Evolutionary conservation across 345 rosid species (phyloP).

Genomic region (Brassica incana): DNA sequence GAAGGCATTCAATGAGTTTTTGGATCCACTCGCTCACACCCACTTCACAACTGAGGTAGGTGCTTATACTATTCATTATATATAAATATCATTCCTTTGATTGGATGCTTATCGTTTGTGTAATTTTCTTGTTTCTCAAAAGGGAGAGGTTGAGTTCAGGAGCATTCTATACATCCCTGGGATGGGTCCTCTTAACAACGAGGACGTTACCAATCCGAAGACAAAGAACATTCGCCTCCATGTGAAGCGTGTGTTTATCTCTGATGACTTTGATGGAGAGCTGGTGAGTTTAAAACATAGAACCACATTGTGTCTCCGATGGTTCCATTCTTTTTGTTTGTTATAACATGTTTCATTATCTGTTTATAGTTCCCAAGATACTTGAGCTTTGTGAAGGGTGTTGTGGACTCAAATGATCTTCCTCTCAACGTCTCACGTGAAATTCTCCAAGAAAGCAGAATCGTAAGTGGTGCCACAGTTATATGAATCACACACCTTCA

Average conservation of each 20-base stretch:
- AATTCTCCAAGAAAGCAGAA: constrained; percentile 92
- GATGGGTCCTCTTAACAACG: constrained; percentile 96
- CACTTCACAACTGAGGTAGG: constrained; percentile 99
- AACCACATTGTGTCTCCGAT: background rate
- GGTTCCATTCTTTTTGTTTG: background rate
- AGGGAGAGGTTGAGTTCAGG: constrained; percentile 99
- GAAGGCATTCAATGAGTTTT: constrained; percentile 85
- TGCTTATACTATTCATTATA: constrained; percentile 12
- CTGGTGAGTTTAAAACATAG: constrained; percentile 51
- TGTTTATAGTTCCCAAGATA: constrained; percentile 85
- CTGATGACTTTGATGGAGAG: constrained; percentile 99
- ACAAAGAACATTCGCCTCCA: constrained; percentile 85
- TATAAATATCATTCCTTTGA: background rate
- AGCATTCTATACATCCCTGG: constrained; percentile 93
- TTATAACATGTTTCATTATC: background rate
- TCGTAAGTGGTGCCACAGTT: constrained; percentile 46
- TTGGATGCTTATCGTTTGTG: background rate
- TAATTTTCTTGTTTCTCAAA: constrained; percentile 23
- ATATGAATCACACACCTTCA: background rate
- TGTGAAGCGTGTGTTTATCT: constrained; percentile 97
- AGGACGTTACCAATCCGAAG: constrained; percentile 82
- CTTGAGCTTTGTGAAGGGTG: constrained; percentile 96
- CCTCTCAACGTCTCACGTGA: constrained; percentile 97
- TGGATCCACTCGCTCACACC: constrained; percentile 82
- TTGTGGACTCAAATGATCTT: constrained; percentile 93